Conservation (phyloP, 306 rosid genomes). For the Malus asiatica region DNA sequence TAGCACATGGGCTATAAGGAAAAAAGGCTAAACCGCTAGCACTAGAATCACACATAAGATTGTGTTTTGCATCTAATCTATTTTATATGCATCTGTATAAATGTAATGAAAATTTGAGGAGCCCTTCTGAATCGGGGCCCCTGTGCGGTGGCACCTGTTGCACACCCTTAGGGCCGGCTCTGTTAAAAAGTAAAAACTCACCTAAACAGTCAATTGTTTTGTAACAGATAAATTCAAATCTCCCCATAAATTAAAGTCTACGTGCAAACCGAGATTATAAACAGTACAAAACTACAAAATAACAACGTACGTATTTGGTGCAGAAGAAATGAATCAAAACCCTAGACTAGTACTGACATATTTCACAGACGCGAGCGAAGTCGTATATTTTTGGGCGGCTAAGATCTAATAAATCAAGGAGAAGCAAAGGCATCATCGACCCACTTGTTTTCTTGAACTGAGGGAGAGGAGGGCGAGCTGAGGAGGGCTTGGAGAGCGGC, state of each 20-base stretch:
- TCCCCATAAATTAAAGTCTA: background rate
- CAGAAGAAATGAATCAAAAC: background rate
- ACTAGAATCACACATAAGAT: no score
- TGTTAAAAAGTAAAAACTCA: no score
- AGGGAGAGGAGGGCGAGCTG: conserved; percentile 7
- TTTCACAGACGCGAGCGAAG: background rate
- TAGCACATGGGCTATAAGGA: no score
- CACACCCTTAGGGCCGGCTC: no score
- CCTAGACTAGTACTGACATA: background rate
- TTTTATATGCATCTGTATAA: no score
- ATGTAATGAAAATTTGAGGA: no score
- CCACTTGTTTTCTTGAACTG: conserved; percentile 24
- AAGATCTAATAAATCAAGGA: background rate
- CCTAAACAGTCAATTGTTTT: no score
- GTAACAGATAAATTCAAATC: no score
- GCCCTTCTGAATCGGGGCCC: no score
- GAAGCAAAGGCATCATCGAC: conserved; percentile 42
- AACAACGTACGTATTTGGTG: background rate
- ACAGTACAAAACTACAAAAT: background rate
- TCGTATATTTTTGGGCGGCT: background rate
- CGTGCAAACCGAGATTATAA: background rate
- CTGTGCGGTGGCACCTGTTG: no score
- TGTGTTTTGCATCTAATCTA: no score
- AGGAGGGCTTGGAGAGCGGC: conserved; percentile 19
- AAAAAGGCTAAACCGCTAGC: no score